Conservation (phyloP, 2,329 filamentous ascomycete species). For the Monosporascus sp. region DNA sequence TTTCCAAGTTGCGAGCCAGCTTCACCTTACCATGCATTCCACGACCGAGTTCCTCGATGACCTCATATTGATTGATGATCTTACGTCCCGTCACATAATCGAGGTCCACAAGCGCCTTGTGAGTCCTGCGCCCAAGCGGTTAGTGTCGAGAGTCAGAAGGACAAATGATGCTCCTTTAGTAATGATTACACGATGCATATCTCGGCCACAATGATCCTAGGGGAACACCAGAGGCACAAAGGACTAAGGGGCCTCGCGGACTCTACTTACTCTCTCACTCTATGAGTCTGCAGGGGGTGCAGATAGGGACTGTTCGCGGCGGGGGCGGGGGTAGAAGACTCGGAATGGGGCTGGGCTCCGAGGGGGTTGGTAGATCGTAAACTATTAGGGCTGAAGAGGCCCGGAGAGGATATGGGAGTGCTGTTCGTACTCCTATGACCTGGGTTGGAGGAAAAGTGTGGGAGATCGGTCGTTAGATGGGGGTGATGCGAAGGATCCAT, state of each 20-base stretch:
- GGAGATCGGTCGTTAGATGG: constrained; percentile 29
- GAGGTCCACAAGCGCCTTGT: constrained; percentile 85
- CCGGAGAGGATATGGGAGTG: constrained; percentile 56
- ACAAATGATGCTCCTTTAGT: neutral
- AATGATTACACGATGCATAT: neutral
- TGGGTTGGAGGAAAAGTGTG: constrained; percentile 32
- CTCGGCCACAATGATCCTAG: neutral
- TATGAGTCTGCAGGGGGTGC: constrained; percentile 66
- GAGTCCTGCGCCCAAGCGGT: constrained; percentile 52
- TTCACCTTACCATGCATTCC: constrained; percentile 98
- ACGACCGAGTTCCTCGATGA: constrained; percentile 91
- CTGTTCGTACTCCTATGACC: constrained; percentile 43
- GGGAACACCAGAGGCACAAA: neutral
- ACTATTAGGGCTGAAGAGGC: constrained; percentile 49
- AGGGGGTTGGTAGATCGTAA: constrained; percentile 29
- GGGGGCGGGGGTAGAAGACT: constrained; percentile 47
- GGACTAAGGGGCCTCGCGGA: neutral
- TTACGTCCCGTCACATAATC: constrained; percentile 88
- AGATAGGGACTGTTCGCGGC: constrained; percentile 54
- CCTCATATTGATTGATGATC: constrained; percentile 95
- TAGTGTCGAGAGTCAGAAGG: constrained; percentile 1
- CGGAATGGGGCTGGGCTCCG: constrained; percentile 40
- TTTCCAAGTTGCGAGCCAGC: constrained; percentile 74
- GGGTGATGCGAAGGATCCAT: constrained; percentile 31
- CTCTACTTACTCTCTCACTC: constrained; percentile 66